Base-by-base conservation (phyloP, 306 rosid species). In the Biancaea sappan region DNA sequence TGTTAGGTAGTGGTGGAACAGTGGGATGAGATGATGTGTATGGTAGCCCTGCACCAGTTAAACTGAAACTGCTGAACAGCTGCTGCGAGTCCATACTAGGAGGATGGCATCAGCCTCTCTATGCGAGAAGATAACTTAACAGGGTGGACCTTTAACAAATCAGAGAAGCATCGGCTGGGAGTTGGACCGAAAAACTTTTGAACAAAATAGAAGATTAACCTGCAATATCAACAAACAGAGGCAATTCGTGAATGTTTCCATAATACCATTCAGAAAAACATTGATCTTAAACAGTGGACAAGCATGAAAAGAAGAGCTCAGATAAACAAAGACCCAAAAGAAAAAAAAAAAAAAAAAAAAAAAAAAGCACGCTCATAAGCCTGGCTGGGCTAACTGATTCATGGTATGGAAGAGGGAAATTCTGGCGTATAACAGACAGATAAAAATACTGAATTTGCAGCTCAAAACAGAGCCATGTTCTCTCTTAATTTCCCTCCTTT, bases 1-100 rank as follows among this genome's bases (percentile, higher is more conserved):
- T 82, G 71, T 57, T 80, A 2, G 87, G 90, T 13, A 83, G 35
- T 0, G 96, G 84, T 61, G 94, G 88, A 81, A 84, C 71, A 8
- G 88, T 25, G 54, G 89, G 81, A 81, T 80, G 81, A 56, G 92
- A 82, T 53, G 90, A 35, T 74, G 86, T 75, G 83, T 74, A 86
- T 25, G 94, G 86, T 22, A 85, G 34, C 57, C 86, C 85, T 14
- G 97, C 80, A 78, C 83, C 75, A 66, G 84, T 77, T n/a, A 82
- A 81, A 47, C 86, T 75, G 65, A 71, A 85, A 64, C 86, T 73
- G 75, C 86, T 73, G 75, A 85, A 84, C 57, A 88, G 79, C 62
- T 84, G 91, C 74, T 77, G 94, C 0, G 91, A 94, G 75, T 91
- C 98, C 98, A 94, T 91, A 9, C 77, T 91, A 73, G 54, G 73